Evolutionary conservation across 1,139 yeast species (phyloP).

Genomic region (Debaryomyces fabryi): DNA sequence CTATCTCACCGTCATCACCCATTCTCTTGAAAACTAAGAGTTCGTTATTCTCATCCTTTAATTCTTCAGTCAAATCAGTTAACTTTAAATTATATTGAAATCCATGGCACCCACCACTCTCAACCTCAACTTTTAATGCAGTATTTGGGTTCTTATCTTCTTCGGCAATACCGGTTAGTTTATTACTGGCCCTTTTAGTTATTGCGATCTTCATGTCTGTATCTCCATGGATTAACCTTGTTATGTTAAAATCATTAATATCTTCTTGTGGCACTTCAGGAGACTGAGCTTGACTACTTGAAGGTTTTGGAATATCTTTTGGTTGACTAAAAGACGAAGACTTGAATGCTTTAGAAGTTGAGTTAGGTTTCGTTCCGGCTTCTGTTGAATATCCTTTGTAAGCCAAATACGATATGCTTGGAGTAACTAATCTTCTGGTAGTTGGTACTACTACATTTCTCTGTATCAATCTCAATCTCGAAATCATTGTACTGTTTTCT

Average conservation of each 20-base stretch:
- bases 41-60: slow-evolving; percentile 31
- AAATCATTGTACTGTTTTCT: slow-evolving; percentile 4
- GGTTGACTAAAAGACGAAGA: slow-evolving; percentile 32
- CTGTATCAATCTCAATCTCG: slow-evolving; percentile 1
- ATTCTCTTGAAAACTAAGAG: slow-evolving; percentile 64
- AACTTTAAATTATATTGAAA: slow-evolving; percentile 83
- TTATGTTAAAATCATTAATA: slow-evolving; percentile 32
- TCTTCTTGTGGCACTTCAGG: slow-evolving; percentile 25
- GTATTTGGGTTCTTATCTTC: slow-evolving; percentile 61
- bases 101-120: slow-evolving; percentile 98
- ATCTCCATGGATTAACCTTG: slow-evolving; percentile 36
- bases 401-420: neutral
- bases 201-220: slow-evolving; percentile 44
- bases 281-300: slow-evolving; percentile 9
- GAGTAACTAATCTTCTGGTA: neutral
- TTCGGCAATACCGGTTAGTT: slow-evolving; percentile 57
- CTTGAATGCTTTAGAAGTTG: slow-evolving; percentile 24
- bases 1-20: slow-evolving; percentile 40
- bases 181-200: slow-evolving; percentile 44
- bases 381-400: neutral
- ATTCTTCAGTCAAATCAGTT: slow-evolving; percentile 49
- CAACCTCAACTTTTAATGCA: slow-evolving; percentile 80
- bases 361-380: neutral
- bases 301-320: slow-evolving; percentile 13
- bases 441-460: neutral